Conservation (phyloP, 1,139 yeast genomes). For the Pichiaceae sp. region DNA sequence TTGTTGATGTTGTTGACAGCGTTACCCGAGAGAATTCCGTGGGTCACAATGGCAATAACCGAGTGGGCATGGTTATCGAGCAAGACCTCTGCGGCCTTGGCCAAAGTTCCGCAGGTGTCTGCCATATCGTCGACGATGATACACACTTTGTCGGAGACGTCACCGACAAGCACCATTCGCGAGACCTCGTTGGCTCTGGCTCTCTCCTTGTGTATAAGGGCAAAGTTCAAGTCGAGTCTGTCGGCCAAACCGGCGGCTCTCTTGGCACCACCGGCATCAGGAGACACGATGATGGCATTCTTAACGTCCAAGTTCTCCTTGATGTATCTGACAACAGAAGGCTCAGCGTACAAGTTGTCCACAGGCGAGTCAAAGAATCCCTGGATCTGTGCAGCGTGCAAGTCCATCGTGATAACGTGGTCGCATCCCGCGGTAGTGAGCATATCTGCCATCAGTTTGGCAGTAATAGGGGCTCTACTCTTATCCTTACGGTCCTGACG, state of each 20-base stretch:
- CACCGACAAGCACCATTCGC: constrained; percentile 95
- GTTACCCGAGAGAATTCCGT: constrained; percentile 84
- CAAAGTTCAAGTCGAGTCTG: constrained; percentile 84
- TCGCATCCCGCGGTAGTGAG: constrained; percentile 93
- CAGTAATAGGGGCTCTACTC: constrained; percentile 94
- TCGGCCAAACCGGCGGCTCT: constrained; percentile 96
- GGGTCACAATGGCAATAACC: constrained; percentile 93
- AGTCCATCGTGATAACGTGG: constrained; percentile 95
- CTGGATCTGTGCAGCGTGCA: constrained; percentile 96
- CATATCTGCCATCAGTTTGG: constrained; percentile 93
- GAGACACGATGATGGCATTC: constrained; percentile 82
- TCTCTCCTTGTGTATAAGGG: constrained; percentile 93
- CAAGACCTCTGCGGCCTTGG: constrained; percentile 90
- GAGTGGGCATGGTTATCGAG: constrained; percentile 72
- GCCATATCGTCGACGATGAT: constrained; percentile 97
- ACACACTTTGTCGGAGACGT: constrained; percentile 81
- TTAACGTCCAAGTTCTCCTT: constrained; percentile 61
- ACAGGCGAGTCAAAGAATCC: constrained; percentile 96
- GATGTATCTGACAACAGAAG: constrained; percentile 83
- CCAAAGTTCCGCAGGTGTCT: constrained; percentile 95
- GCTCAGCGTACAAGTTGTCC: constrained; percentile 93
- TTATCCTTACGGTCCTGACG: constrained; percentile 97
- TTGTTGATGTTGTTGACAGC: constrained; percentile 80
- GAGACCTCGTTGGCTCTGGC: constrained; percentile 92
- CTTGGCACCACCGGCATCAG: constrained; percentile 99